Evolutionary conservation across 805 yeast genomes (phyloP).

Genomic region (Schizosaccharomyces octosporus): DNA sequence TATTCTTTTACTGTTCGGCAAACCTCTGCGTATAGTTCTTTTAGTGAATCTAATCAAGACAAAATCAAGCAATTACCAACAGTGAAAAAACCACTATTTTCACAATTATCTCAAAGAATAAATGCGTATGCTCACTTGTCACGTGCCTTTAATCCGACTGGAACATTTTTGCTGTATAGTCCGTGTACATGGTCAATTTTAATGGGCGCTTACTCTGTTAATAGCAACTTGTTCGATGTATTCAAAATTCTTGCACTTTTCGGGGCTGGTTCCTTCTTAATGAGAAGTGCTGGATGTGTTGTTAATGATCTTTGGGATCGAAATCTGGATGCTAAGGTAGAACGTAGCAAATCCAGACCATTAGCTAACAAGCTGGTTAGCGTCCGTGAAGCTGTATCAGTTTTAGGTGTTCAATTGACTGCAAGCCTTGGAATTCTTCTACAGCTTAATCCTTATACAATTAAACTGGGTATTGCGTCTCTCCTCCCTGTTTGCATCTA

Average conservation of each 20-base stretch:
- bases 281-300: conserved; percentile 97
- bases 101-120: conserved; percentile 34
- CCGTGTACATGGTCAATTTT: conserved; percentile 88
- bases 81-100: neutral
- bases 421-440: conserved; percentile 51
- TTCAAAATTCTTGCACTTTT: conserved; percentile 40
- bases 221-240: conserved; percentile 43
- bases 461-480: conserved; percentile 58
- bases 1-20: neutral
- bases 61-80: neutral
- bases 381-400: conserved; percentile 40
- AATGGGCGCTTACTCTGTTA: conserved; percentile 52
- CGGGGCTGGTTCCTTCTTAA: conserved; percentile 61
- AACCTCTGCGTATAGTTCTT: neutral
- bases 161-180: conserved; percentile 55
- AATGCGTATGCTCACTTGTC: conserved; percentile 81
- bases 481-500: conserved; percentile 60
- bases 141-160: conserved; percentile 90
- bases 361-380: conserved; percentile 66
- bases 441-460: conserved; percentile 57
- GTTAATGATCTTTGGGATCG: conserved; percentile 75
- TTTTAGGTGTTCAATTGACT: conserved; percentile 47
- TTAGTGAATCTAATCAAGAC: neutral
- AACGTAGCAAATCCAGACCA: conserved; percentile 78
- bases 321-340: conserved; percentile 60